Evolutionary conservation across 305 asterid genomes (phyloP), one percentile per base, ranked within the genome.

Genomic region (Withania somnifera): DNA sequence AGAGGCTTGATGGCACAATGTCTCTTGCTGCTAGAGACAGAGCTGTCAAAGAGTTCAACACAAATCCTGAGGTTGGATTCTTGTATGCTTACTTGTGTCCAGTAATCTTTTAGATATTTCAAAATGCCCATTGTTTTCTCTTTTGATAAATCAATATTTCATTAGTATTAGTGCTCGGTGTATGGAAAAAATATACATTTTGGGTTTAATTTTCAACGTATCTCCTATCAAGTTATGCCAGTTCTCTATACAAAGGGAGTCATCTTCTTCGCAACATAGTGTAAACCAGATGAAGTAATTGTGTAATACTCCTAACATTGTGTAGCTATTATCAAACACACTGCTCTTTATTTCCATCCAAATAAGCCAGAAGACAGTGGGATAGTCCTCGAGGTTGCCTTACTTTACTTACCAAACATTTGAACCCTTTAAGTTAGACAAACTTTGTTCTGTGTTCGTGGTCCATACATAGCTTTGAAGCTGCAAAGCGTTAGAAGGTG

Each of bases 1-100:
- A 95, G 80, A 91, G 99, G 90, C 99, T 96, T 84, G 98, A 96
- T 84, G 99, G 99, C 45, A 91, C 98, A 79, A 96, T 96, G 99
- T 90, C 97, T 79, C 89, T 96, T 85, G 88, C 91, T 84, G 93
- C 98, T 64, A 92, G 99, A 83, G 99, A 94, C 88, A 93, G 88
- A 90, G 98, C 92, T 84, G 98, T 96, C 87, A 96, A 96, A 89
- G 98, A 93, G 79, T 96, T 96, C 84, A 94, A 96, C 89, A 66
- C 89, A 19, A 89, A 91, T 83, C 94, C 98, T 47, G 92, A 93
- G 98, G 99, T 95, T 83, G 71, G 86, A 83, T 73, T n/a, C 60
- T 61, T 52, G 50, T 50, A 11, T 81, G 78, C 38, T 60, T 38
- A 8, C 77, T 45, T 53, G 45, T 28, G 80, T n/a, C n/a, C 63